Conservation (phyloP, 2,329 filamentous ascomycete genomes). For the Coniochaeta sp. region DNA sequence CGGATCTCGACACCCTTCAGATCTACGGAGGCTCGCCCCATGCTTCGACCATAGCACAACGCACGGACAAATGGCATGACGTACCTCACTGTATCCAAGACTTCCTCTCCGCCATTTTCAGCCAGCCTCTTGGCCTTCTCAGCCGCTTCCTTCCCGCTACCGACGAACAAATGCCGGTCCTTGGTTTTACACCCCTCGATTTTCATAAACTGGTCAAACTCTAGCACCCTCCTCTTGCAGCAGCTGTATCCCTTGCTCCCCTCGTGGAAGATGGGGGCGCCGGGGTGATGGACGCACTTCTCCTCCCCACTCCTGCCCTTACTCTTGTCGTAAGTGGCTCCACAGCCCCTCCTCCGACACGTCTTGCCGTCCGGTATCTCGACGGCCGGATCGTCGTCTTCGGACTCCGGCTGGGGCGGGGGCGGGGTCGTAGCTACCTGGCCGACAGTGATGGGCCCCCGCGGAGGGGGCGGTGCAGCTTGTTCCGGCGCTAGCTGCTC, state of each 20-base stretch:
- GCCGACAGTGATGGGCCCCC: slow-evolving; percentile 31
- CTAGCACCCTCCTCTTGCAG: slow-evolving; percentile 89
- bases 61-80: slow-evolving; percentile 13
- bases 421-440: slow-evolving; percentile 42
- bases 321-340: slow-evolving; percentile 55
- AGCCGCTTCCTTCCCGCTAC: slow-evolving; percentile 61
- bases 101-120: slow-evolving; percentile 54
- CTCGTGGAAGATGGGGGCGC: slow-evolving; percentile 90
- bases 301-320: slow-evolving; percentile 59
- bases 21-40: not conserved
- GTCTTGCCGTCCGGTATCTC: slow-evolving; percentile 66
- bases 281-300: slow-evolving; percentile 77
- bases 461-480: slow-evolving; percentile 15
- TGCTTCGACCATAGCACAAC: not conserved
- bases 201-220: slow-evolving; percentile 97
- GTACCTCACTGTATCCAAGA: slow-evolving; percentile 70
- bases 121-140: slow-evolving; percentile 22
- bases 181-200: slow-evolving; percentile 87
- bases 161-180: slow-evolving; percentile 75
- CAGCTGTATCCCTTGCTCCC: slow-evolving; percentile 97
- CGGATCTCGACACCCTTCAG: not conserved
- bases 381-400: slow-evolving; percentile 74
- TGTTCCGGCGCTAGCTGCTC: not conserved
- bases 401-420: slow-evolving; percentile 65
- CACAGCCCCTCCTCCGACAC: slow-evolving; percentile 75